Evolutionary conservation across 1,284 basidiomycete genomes (phyloP), one percentile per base, ranked within the genome.

Genomic region (Coniferiporia sulphurascens): DNA sequence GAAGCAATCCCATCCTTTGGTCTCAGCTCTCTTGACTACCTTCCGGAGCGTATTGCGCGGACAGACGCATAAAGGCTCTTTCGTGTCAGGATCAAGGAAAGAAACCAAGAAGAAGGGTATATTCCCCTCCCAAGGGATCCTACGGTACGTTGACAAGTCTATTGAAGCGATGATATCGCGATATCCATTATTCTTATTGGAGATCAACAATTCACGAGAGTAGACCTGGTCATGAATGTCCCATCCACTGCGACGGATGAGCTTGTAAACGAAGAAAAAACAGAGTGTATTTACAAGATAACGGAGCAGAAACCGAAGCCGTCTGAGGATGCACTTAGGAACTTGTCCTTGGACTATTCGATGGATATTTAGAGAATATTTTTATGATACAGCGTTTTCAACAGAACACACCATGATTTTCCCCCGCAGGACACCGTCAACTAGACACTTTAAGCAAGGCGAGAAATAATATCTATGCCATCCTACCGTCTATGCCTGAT

Each of bases 301-400:
- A 96, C 92, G 64, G 89, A 91, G 73, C 92, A 95, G 76, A 96
- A 97, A 3, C 92, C 92, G 71, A 96, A 95, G 0, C 93, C 92
- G 60, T 89, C 84, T 2, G 86, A 83, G 60, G 87, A 85, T n/a
- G 82, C 87, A 52, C 87, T 89, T 34, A 98, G 71, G 69, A 99
- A 97, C 75, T 99, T 99, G 56, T 87, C 80, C 74, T 92, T 97
- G 34, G 90, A 91, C 89, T 91, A 57, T 45, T 43, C n/a, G 35
- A 34, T 5, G 22, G 19, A 51, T n/a, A 41, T 36, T 19, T 12
- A 34, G 22, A 52, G 32, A 32, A 21, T 53, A 34, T 21, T 57
- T 13, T 51, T 53, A 52, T 48, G 38, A 10, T 53, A 34, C 17
- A 36, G 49, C 15, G 48, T 36, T 58, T 44, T n/a, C 50, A 27